phyloP scores from a whole-genome alignment of 306 rosid species.

The Cucumis melo region DNA sequence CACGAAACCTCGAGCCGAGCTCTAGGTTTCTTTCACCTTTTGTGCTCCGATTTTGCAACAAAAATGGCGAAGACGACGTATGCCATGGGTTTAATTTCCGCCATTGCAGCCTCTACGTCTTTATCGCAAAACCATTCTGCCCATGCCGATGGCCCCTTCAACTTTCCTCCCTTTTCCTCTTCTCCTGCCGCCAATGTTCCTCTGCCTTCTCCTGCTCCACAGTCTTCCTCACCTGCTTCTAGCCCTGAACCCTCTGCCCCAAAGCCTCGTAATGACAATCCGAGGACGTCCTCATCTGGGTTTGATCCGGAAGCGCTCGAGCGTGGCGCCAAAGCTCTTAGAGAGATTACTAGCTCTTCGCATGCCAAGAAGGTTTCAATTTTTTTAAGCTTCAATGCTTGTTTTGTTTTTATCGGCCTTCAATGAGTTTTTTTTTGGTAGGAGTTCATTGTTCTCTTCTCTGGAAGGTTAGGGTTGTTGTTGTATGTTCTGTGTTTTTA shows the following conservation, averaged over 20 bases:
- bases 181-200: constrained; percentile 3
- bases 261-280: constrained; percentile 61
- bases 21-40: background rate
- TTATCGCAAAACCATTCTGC: background rate
- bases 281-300: constrained; percentile 72
- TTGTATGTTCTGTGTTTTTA: background rate
- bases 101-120: constrained; percentile 12
- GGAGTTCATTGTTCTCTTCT: background rate
- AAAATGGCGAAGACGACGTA: constrained; percentile 3
- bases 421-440: background rate
- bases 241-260: constrained; percentile 17
- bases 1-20: background rate
- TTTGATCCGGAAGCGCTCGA: constrained; percentile 84
- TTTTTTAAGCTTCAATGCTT: background rate
- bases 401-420: background rate
- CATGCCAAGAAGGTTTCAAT: constrained; percentile 56
- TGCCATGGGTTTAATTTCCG: constrained; percentile 9
- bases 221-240: constrained; percentile 8
- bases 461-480: background rate
- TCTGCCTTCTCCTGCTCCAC: constrained; percentile 5
- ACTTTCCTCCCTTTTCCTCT: background rate
- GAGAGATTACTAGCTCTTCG: constrained; percentile 30
- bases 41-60: background rate
- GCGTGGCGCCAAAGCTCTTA: constrained; percentile 54
- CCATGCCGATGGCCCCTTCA: constrained; percentile 14